Evolutionary conservation across 2,329 filamentous ascomycete species (phyloP).

Genomic region (Aspergillus udagawae): DNA sequence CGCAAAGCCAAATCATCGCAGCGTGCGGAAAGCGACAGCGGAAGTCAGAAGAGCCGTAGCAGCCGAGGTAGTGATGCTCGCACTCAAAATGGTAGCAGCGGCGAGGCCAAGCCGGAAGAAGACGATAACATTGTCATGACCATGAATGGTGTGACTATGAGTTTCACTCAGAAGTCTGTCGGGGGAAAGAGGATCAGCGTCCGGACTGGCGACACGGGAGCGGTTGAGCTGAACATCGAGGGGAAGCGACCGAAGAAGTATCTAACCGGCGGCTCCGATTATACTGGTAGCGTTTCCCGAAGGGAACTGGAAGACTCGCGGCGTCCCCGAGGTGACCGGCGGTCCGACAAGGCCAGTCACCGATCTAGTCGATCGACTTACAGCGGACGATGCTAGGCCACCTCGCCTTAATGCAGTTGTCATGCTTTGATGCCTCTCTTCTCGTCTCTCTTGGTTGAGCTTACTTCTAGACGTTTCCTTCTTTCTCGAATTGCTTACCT

Average conservation of each 20-base stretch:
- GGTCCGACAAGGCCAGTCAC: slow-evolving; percentile 35
- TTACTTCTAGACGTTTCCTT: not conserved
- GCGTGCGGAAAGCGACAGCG: slow-evolving; percentile 35
- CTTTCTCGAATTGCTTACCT: slow-evolving; percentile 1
- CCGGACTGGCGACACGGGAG: slow-evolving; percentile 35
- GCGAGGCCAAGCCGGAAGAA: slow-evolving; percentile 31
- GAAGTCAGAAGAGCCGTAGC: slow-evolving; percentile 40
- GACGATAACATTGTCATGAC: slow-evolving; percentile 37
- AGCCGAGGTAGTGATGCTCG: slow-evolving; percentile 37
- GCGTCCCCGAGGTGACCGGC: slow-evolving; percentile 30
- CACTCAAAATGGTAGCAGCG: slow-evolving; percentile 31
- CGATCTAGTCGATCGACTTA: slow-evolving; percentile 38
- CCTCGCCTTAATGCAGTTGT: not conserved
- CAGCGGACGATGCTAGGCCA: slow-evolving; percentile 20
- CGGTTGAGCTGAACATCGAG: slow-evolving; percentile 37
- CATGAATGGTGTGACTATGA: slow-evolving; percentile 39
- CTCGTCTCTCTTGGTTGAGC: not conserved
- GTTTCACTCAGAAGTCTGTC: slow-evolving; percentile 33
- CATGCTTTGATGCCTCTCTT: not conserved
- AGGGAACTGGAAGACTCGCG: slow-evolving; percentile 32
- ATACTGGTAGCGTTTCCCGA: slow-evolving; percentile 26
- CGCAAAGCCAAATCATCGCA: slow-evolving; percentile 27
- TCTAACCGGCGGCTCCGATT: slow-evolving; percentile 32
- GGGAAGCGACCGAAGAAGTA: slow-evolving; percentile 36
- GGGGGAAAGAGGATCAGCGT: slow-evolving; percentile 38